A percentile compares a stretch with the other conserved stretches of the same genome.
These are phyloP conservation scores for Rhynchospora breviuscula DNA, from an alignment of 176 grass and related monocot species.

Conservation along the genomic window DNA sequence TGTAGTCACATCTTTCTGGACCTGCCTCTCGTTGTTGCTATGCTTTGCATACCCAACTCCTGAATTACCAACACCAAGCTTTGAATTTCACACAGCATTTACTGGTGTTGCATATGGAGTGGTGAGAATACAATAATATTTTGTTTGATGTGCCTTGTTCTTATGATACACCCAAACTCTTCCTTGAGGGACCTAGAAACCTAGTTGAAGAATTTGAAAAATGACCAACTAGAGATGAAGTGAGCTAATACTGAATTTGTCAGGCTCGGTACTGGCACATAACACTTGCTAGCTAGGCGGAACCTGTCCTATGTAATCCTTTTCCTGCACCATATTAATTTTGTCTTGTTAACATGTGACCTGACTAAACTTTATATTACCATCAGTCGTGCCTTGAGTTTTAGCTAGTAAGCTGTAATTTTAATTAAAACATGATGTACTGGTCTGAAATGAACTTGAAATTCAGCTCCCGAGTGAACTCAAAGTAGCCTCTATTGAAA, in stretches of 20 bases:
- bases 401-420: not conserved
- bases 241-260: too few relatives aligned
- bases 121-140: constrained; percentile 42
- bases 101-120: constrained; percentile 93
- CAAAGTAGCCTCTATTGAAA: not conserved
- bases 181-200: not conserved
- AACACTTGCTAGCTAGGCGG: too few relatives aligned
- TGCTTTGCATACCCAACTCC: constrained; percentile 88
- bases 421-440: not conserved
- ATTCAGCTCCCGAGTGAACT: not conserved
- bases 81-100: constrained; percentile 88
- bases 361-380: not conserved
- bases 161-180: not conserved
- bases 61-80: constrained; percentile 91
- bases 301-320: not conserved
- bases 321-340: not conserved
- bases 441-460: not conserved
- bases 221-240: too few relatives aligned
- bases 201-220: too few relatives aligned
- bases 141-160: not conserved
- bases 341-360: not conserved
- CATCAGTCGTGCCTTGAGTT: not conserved
- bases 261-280: too few relatives aligned
- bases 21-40: constrained; percentile 57
- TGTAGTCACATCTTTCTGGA: constrained; percentile 88